Percentiles rank a stretch among this genome's conserved stretches.
These are phyloP conservation scores for Catunica adiposa DNA, from an alignment of 2,329 filamentous ascomycete species.

Conservation along the genomic window DNA sequence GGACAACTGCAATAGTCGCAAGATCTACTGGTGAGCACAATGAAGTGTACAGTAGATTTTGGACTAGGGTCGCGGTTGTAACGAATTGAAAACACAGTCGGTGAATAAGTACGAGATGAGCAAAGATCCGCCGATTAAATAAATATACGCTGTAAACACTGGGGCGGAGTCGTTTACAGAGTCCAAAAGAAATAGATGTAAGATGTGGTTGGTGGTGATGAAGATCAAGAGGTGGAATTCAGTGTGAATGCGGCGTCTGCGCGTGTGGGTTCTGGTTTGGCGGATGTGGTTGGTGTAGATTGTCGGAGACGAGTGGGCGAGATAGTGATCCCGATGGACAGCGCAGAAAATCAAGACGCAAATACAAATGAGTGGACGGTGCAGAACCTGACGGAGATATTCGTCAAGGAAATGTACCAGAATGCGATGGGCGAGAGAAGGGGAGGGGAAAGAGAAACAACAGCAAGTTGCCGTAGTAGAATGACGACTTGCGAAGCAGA, in stretches of 20 bases:
- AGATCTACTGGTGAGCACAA: neutral
- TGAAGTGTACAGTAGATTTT: constrained; percentile 3
- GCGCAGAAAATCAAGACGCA: constrained; percentile 11
- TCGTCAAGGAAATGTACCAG: constrained; percentile 22
- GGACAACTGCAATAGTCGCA: constrained; percentile 3
- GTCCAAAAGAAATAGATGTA: neutral
- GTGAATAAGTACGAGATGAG: neutral
- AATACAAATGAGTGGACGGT: constrained; percentile 19
- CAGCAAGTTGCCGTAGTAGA: constrained; percentile 2
- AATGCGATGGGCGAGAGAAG: constrained; percentile 18
- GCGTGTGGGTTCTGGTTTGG: neutral
- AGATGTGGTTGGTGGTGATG: neutral
- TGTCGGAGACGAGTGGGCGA: constrained; percentile 1
- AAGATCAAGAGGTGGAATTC: neutral
- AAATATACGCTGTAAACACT: neutral
- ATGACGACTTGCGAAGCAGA: constrained; percentile 1
- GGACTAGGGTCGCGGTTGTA: constrained; percentile 5
- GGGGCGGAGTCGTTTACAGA: neutral
- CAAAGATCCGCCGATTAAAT: neutral
- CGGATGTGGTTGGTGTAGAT: neutral
- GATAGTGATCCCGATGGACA: constrained; percentile 6
- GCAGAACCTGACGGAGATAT: constrained; percentile 32
- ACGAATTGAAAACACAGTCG: constrained; percentile 13
- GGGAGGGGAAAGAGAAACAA: constrained; percentile 15
- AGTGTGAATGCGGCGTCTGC: neutral